Base-by-base conservation (phyloP, 2,329 filamentous ascomycete species). In the Chrysoporthe deuterocubensis region DNA sequence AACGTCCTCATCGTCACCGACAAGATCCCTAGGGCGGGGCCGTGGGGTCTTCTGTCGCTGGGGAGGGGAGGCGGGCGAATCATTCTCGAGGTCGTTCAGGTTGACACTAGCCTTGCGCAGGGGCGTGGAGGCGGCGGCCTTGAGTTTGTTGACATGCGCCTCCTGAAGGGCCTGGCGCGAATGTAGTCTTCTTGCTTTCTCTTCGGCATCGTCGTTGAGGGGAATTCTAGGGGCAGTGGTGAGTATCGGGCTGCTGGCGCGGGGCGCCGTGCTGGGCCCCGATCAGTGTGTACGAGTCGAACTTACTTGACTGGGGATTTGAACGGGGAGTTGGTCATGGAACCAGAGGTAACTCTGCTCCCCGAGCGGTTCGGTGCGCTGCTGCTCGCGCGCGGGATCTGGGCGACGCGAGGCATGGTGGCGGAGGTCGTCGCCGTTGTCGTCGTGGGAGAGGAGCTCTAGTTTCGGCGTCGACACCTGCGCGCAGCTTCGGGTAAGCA, bases 131-230 rank as follows among this genome's bases (percentile, higher is more conserved):
- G 89, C 91, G 58, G 93, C 92, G 13, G 92, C 90, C 78, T 94
- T 93, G 74, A 98, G 90, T 77, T 97, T 90, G 80, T 96, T 96
- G 85, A 96, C 92, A 78, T 97, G 94, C 73, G 90, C 90, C 78
- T 97, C 93, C 78, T 97, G 92, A 42, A 93, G 88, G 44, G 92
- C 93, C 81, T 96, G 93, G 75, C 96, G 90, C 70, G 92, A 94
- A 76, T 96, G 92, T 75, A 95, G 84, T 62, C 96, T 91, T 74
- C 91, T 90, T 61, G 94, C 94, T 80, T 96, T 97, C 81, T 99
- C 96, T 74, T 91, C 89, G 69, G 89, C 90, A 84, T 99, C 96
- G 82, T 99, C 96, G 82, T 98, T 98, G 71, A 99, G 88, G 46
- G 96, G 94, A 69, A 99, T 96, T 78, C 93, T 97, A 74, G 58